Percentiles rank a stretch among this genome's conserved stretches.
phyloP scores from a whole-genome alignment of 1,139 yeast species.

The Candida sanyaensis region DNA sequence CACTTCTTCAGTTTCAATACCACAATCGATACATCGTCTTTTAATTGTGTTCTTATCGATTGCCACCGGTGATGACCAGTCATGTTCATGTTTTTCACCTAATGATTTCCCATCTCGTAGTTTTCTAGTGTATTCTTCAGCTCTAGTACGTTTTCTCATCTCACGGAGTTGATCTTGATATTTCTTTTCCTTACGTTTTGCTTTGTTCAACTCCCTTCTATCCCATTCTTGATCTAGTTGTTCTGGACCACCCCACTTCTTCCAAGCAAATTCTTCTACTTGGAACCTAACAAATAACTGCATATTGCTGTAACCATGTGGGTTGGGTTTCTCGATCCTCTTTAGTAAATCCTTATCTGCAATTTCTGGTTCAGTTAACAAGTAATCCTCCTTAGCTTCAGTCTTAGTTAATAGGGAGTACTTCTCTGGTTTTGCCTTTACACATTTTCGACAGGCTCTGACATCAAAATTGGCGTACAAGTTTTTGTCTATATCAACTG shows the following conservation, averaged over 20 bases:
- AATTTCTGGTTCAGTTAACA: constrained; percentile 89
- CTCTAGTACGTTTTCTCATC: constrained; percentile 89
- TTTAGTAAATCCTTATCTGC: constrained; percentile 68
- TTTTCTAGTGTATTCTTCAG: constrained; percentile 82
- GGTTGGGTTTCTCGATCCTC: constrained; percentile 88
- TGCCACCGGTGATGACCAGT: constrained; percentile 58
- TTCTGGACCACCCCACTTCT: constrained; percentile 93
- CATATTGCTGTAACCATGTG: constrained; percentile 94
- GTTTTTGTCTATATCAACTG: constrained; percentile 77
- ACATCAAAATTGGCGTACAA: constrained; percentile 64
- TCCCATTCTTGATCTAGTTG: constrained; percentile 93
- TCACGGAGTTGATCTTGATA: constrained; percentile 75
- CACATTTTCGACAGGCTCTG: constrained; percentile 80
- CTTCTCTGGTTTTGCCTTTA: constrained; percentile 75
- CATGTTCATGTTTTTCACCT: constrained; percentile 67
- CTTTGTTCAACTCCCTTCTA: constrained; percentile 69
- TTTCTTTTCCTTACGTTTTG: constrained; percentile 74
- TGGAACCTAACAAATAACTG: constrained; percentile 86
- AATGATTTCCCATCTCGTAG: constrained; percentile 56
- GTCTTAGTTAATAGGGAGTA: constrained; percentile 91
- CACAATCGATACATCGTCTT: constrained; percentile 78
- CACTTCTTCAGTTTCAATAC: constrained; percentile 77
- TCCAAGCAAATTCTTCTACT: constrained; percentile 87
- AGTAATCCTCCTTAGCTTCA: constrained; percentile 90
- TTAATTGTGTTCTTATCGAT: constrained; percentile 50